Evolutionary conservation across 371 early-diverging fungal species (phyloP), one percentile per base, ranked within the genome.

Genomic region (Syncephalastrum monosporum): DNA sequence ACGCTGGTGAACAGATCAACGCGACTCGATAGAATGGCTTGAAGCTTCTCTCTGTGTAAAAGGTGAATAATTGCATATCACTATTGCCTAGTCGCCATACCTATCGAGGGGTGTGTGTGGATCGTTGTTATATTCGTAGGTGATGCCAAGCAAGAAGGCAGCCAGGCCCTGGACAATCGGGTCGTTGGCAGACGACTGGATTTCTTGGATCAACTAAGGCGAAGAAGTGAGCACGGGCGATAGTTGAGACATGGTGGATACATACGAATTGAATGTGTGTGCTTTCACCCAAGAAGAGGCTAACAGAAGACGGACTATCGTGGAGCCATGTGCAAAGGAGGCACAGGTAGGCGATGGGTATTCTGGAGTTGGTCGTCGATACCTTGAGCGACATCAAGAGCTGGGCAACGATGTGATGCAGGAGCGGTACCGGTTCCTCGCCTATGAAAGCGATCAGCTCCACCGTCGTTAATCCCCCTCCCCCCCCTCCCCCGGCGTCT

Each of bases 231-330:
- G 43, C 25, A 59, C 23, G 14, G 27, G 47, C 14, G 2, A 14
- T 33, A 3, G 16, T n/a, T 5, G 13, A 8, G 4, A 14, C 0
- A 13, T 42, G 12, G 10, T 47, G 33, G 5, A 16, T 42, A 72
- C 82, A 63, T 84, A 94, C 92, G 77, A 94, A 95, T 63, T 93
- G 90, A 27, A 94, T 71, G 69, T 93, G 92, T 6, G 90, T 84
- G 17, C 91, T 90, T 68, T 96, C 95, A n/a, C 91, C 82, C 42
- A 97, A 70, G 58, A 95, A 89, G 60, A 89, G 84, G 10, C 83
- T 77, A 38, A 94, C 93, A 15, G 89, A 90, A 21, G 71, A 61
- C 4, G 91, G 86, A 51, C 88, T 91, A 19, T 88, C 88, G 59
- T 83, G 87, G 50, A 95, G 75, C 97, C 98, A 98, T 1, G 81